Base-by-base conservation (phyloP, 495 filamentous ascomycete species). In the Neurospora discreta region DNA sequence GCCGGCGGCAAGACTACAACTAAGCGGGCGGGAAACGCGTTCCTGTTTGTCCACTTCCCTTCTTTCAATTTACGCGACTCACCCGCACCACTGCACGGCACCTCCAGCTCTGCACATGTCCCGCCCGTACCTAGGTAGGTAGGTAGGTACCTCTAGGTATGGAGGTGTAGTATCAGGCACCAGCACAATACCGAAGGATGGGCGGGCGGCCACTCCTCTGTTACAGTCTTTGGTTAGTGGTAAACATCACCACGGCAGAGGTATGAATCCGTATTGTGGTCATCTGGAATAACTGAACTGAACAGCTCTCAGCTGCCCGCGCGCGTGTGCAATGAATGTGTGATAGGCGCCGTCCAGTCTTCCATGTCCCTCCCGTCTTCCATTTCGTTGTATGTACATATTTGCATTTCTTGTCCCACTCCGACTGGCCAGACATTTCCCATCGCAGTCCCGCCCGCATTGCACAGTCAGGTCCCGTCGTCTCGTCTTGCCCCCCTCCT, bases 51-150 rank as follows among this genome's bases (percentile, higher is more conserved):
- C 36, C 46, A 69, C 69, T 68, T 36, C 33, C 6, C 69, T 68
- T 36, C 33, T 36, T 42, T 69, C 79, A 80, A 75, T 75, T 71
- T 74, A 78, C 75, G 73, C 78, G 73, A 75, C 75, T 67, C 52
- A 52, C n/a, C n/a, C n/a, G n/a, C 44, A 71, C 38, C 44, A 43
- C 69, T 40, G 38, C 2, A 38, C 36, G 7, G 43, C 70, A 58
- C 46, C n/a, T n/a, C n/a, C n/a, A n/a, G n/a, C 40, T 18, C 41
- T 52, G 44, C 46, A 26, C 46, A 26, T 58, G 11, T 58, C 46
- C 46, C 11, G 46, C 20, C 46, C 18, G 46, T 36, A 36, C 33
- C 6, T 58, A n/a, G n/a, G n/a, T n/a, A n/a, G n/a, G n/a, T n/a
- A n/a, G n/a, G n/a, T n/a, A n/a, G n/a, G n/a, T n/a, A n/a, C n/a